These are phyloP conservation scores for Kickxella alabastrina DNA, from an alignment of 192 early-diverging fungal genomes.

Conservation along the genomic window DNA sequence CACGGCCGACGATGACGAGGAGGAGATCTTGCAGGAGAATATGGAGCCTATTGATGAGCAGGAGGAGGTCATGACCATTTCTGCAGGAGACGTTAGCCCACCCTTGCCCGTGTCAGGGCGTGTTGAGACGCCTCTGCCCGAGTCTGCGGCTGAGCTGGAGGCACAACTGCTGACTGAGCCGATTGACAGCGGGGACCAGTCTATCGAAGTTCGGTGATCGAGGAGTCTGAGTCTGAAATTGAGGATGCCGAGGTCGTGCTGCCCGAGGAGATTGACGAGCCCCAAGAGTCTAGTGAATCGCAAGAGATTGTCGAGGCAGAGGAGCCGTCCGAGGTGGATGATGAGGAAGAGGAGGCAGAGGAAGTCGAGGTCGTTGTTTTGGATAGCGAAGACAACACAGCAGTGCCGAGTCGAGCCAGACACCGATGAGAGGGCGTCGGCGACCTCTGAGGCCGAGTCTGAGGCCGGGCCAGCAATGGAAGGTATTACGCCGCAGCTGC, in stretches of 20 bases:
- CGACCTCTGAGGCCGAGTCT: slow-evolving; percentile 14
- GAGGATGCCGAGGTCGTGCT: slow-evolving; percentile 2
- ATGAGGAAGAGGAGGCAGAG: slow-evolving; percentile 5
- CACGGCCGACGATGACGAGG: slow-evolving; percentile 36
- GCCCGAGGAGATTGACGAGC: background rate
- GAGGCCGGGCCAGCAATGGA: no score
- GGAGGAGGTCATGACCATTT: slow-evolving; percentile 31
- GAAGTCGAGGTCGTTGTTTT: background rate
- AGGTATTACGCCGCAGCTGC: background rate
- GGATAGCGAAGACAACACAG: slow-evolving; percentile 1
- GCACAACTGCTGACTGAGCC: background rate
- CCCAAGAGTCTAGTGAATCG: background rate
- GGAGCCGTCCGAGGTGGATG: background rate
- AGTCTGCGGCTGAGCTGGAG: background rate
- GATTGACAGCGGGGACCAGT: slow-evolving; percentile 3
- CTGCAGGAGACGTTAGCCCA: background rate
- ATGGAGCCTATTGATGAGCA: slow-evolving; percentile 43
- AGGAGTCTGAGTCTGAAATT: slow-evolving; percentile 6
- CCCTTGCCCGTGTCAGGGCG: background rate
- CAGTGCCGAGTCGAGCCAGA: slow-evolving; percentile 24
- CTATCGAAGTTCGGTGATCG: slow-evolving; percentile 14
- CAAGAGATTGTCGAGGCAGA: background rate
- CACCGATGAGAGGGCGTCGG: slow-evolving; percentile 26
- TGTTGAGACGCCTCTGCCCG: background rate
- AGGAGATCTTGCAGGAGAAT: slow-evolving; percentile 27